Base-by-base conservation (phyloP, 257 asterid genomes). In the Paulownia fortunei region DNA sequence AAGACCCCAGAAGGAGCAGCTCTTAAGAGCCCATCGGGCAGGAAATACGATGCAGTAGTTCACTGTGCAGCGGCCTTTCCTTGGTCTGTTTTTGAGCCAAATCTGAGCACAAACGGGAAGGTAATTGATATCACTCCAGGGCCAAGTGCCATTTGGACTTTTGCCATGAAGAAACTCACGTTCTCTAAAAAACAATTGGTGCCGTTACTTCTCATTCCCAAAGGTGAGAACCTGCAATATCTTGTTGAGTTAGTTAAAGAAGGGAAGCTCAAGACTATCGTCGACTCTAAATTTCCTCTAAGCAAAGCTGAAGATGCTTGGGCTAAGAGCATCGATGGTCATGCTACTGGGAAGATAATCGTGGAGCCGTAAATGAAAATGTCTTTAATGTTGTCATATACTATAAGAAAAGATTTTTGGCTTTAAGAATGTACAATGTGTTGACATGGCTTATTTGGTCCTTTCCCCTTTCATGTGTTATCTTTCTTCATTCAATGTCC, bases 1-100 rank as follows among this genome's bases (percentile, higher is more conserved):
- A 87, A 82, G 60, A 89, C 91, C n/a, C 89, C 92, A 0, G 92
- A 89, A 61, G 97, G 97, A 2, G 85, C 87, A 0, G 83, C 94
- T 26, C 91, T 91, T 10, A 85, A 64, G 85, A 91, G 97, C 80
- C 97, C 91, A 18, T 91, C 94, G 0, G 92, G 91, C 30, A 76
- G 84, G 71, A 89, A 80, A 42, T 91, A 89, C 36, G 94, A 91
- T 32, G 90, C 80, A 0, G 94, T 91, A 64, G 36, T 91, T 61
- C 97, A 91, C 8, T 91, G 97, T 71, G 84, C 91, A 3, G 26
- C 89, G 0, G 81, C 79, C 30, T 36, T 86, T 16, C 82, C 91
- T 6, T 91, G 97, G 97, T 87, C 91, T 0, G 86, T 82, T 19
- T 88, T 86, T 46, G 93, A 87, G 84, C 88, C 88, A 1, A 84